A percentile compares a stretch with the other conserved stretches of the same genome.
Conservation (phyloP, 345 rosid species). For the Arabidopsis thaliana region DNA sequence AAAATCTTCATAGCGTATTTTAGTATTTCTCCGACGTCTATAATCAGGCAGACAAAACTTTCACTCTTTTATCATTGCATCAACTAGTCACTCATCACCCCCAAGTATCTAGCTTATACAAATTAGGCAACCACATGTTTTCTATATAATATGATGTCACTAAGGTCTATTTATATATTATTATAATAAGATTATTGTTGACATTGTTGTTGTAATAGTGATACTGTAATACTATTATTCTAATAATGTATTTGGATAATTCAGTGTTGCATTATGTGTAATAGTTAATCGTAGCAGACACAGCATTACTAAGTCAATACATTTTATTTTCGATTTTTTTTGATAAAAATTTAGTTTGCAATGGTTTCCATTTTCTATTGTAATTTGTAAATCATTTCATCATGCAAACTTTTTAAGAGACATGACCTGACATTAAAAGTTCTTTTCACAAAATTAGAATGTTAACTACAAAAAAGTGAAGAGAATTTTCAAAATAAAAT, state of each 20-base stretch:
- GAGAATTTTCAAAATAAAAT: background rate
- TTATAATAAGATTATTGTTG: background rate
- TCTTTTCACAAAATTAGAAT: constrained; percentile 4
- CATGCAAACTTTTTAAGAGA: constrained; percentile 13
- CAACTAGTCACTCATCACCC: constrained; percentile 15
- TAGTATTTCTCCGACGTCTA: constrained; percentile 16
- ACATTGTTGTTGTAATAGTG: background rate
- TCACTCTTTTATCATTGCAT: constrained; percentile 40
- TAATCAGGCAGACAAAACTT: constrained; percentile 43
- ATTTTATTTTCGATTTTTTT: background rate
- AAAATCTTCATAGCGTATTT: background rate
- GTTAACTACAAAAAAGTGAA: background rate
- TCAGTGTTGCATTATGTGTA: background rate
- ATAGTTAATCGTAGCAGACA: constrained; percentile 16
- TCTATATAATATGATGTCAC: constrained; percentile 21
- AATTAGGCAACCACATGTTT: constrained; percentile 25
- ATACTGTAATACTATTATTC: constrained; percentile 2
- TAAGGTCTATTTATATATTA: background rate
- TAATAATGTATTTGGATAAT: constrained; percentile 27
- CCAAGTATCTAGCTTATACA: constrained; percentile 1
- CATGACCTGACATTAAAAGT: background rate
- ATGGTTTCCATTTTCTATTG: background rate
- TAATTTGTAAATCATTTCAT: background rate
- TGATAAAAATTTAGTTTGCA: background rate
- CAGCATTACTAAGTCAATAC: constrained; percentile 16